Evolutionary conservation across 176 grass and related monocot genomes (phyloP), one percentile per base, ranked within the genome.

Genomic region (Musa beccarii): DNA sequence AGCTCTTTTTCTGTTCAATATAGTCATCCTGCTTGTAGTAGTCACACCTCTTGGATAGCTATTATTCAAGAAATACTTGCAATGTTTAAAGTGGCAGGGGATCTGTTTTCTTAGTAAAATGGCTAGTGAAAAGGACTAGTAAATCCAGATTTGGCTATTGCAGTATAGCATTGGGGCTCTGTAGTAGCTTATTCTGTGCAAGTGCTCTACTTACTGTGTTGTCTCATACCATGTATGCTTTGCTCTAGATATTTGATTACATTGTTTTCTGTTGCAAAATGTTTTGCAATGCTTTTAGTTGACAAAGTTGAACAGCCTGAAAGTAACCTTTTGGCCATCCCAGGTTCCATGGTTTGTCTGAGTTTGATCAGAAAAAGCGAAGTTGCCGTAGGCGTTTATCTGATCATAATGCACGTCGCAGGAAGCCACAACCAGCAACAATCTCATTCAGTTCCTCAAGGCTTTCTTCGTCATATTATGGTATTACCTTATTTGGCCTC

Each of bases 341-440:
- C 9, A 69, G 67, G 67, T 69, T 69, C 9, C 67, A 69, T 51
- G 67, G 16, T 69, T 69, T 69, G 29, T 69, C 67, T 43, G 34
- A 69, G 67, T 69, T 69, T 69, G 67, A 69, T 49, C 26, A 69
- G 67, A 69, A 69, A 43, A 69, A 69, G 14, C 67, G 67, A 51
- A 69, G 67, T 17, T 69, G 67, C 17, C 67, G 67, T 17, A 69
- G 67, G 19, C 67, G 67, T 29, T 43, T 69, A 17, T 69, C 67
- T 49, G 67, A 69, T 69, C 67, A 69, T 17, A 69, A 69, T 69
- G 67, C 67, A 49, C 67, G 67, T 15, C 67, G 67, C 12, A 24
- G 67, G 14, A 69, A 69, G 67, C 65, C 65, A 25, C 65, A 68
- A 29, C 11, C 65, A 68, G 12, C 65, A 16, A 68, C 26, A 34